phyloP scores from a whole-genome alignment of 1,284 basidiomycete genomes.

The Ustilago tritici region DNA sequence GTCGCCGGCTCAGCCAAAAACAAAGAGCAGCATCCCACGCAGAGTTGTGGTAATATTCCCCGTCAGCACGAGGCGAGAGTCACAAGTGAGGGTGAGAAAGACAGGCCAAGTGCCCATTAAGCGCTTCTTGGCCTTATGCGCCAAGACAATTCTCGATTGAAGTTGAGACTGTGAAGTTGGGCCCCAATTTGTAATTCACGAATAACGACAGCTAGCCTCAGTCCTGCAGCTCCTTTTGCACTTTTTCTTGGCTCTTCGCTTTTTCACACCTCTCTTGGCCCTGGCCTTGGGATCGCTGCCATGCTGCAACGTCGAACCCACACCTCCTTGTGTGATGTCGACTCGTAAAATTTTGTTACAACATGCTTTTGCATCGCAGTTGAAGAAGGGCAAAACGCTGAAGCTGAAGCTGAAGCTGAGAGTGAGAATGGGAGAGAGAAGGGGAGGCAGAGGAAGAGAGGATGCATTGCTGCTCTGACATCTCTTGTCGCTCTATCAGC shows the following conservation, averaged over 20 bases:
- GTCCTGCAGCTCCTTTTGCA: background rate
- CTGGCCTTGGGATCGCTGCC: background rate
- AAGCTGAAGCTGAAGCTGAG: background rate
- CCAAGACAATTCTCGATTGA: constrained; percentile 2
- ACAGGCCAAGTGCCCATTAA: background rate
- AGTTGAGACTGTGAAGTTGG: background rate
- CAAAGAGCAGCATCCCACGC: no score
- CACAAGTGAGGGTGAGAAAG: no score
- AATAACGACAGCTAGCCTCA: background rate
- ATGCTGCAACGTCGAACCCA: constrained; percentile 3
- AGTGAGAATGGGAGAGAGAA: background rate
- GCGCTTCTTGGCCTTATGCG: background rate
- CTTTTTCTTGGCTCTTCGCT: constrained; percentile 2
- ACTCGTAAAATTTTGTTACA: background rate
- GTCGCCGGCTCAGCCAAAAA: constrained; percentile 22
- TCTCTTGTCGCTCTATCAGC: background rate
- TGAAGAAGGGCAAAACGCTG: background rate
- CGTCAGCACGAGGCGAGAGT: no score
- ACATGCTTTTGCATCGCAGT: background rate
- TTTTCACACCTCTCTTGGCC: background rate
- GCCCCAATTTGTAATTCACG: background rate
- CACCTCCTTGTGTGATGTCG: background rate
- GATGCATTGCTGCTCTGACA: background rate
- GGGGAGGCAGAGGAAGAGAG: background rate
- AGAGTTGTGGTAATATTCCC: no score